Base-by-base conservation (phyloP, 768 basidiomycete species). In the Phallus indusiatus region DNA sequence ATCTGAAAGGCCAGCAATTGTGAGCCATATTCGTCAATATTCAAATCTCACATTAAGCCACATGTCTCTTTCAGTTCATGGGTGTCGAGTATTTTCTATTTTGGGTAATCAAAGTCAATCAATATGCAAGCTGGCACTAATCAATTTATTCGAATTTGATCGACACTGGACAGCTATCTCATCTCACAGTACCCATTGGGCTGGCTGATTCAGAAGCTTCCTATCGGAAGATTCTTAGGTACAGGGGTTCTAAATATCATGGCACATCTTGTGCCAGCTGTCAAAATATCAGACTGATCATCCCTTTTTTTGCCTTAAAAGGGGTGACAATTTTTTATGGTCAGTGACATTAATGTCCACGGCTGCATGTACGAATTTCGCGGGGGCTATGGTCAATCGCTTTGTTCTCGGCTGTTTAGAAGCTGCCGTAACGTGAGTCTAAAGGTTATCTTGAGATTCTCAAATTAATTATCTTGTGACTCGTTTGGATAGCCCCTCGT, bases 311-410 rank as follows among this genome's bases (percentile, higher is more conserved):
- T 28, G 14, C 42, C n/a, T 62, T 65, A 16, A 33, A 64, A 33
- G 66, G 60, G 14, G 21, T 57, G 16, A 64, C 68, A 9, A 67
- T 66, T 18, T 70, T 34, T 55, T 72, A 22, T 73, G 72, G 72
- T 70, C 70, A n/a, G 64, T 68, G 16, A 66, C 71, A 42, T 65
- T 70, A 34, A 69, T 72, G 66, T 62, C 64, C 16, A 69, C 66
- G 8, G 68, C 69, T 11, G 67, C 64, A 28, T 63, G 64, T 28
- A 56, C 61, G 42, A 64, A 64, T 6, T 71, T 71, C 34, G 53
- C 66, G 1, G 67, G 67, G 5, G 68, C 64, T 1, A 61, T 71
- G 61, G 63, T 62, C 17, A 67, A 66, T 59, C 67, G 70, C 5
- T 61, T 71, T 54, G 51, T 70, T 50, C 63, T 71, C 2, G 70